Conservation (phyloP, 23 red algal species). For the Gracilariopsis chorda region DNA sequence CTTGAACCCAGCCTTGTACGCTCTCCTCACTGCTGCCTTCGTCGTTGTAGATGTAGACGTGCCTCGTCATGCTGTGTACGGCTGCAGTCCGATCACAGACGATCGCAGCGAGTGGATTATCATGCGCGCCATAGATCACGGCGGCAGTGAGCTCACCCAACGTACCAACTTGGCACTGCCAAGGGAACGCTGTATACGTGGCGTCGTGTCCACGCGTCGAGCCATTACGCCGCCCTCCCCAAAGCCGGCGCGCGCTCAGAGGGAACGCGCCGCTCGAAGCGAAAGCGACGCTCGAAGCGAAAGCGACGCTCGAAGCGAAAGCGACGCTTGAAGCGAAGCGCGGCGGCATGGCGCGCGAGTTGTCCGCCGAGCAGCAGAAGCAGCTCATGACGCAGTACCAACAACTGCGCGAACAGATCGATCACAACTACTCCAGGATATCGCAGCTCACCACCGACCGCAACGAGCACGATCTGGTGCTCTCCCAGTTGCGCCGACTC, state of each 20-base stretch:
- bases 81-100: too few relatives aligned
- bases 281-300: not conserved
- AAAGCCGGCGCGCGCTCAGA: not conserved
- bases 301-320: not conserved
- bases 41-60: conserved; percentile 34
- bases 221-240: not conserved
- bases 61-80: not conserved
- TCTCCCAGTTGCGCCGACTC: conserved; percentile 54
- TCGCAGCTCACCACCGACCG: conserved; percentile 64
- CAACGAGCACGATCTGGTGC: conserved; percentile 78
- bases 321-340: not conserved
- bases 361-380: conserved; percentile 10
- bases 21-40: not conserved
- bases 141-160: too few relatives aligned
- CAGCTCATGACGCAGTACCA: conserved; percentile 31
- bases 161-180: too few relatives aligned
- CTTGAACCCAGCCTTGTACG: not conserved
- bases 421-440: conserved; percentile 51
- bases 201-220: too few relatives aligned
- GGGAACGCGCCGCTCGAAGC: not conserved
- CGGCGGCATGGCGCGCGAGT: not conserved
- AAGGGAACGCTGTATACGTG: too few relatives aligned
- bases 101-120: too few relatives aligned
- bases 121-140: too few relatives aligned
- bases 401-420: conserved; percentile 33